These are phyloP conservation scores for Alternaria arbusti DNA, from an alignment of 2,329 filamentous ascomycete genomes.

Conservation along the genomic window DNA sequence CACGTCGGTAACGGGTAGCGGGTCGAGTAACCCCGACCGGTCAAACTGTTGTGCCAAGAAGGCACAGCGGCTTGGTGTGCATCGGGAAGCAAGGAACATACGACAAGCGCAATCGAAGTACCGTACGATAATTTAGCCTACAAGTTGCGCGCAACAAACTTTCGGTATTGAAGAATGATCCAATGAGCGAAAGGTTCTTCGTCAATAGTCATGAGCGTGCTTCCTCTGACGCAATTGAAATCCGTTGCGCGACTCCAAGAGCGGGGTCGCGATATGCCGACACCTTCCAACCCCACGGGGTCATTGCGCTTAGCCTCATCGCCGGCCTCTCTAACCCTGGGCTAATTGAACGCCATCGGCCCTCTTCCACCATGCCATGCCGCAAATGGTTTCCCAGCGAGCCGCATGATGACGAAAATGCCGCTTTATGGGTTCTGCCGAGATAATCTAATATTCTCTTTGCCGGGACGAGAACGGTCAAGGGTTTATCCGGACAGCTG, in stretches of 20 bases:
- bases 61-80: background rate
- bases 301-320: constrained; percentile 5
- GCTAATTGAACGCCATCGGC: background rate
- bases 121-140: background rate
- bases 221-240: background rate
- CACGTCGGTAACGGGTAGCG: background rate
- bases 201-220: background rate
- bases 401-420: background rate
- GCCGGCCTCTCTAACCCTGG: background rate
- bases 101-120: background rate
- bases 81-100: background rate
- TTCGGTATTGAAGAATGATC: background rate
- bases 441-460: background rate
- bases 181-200: background rate
- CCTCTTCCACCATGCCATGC: background rate
- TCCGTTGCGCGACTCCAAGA: background rate
- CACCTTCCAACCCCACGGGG: constrained; percentile 3
- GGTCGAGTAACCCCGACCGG: background rate
- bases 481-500: background rate
- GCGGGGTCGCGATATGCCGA: background rate
- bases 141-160: background rate
- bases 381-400: background rate
- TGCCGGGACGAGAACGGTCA: background rate
- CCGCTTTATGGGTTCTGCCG: background rate
- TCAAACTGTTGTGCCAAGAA: background rate